Percentiles rank a stretch among this genome's conserved stretches.
phyloP scores from a whole-genome alignment of 2,329 filamentous ascomycete genomes.

The Nemania sp. region DNA sequence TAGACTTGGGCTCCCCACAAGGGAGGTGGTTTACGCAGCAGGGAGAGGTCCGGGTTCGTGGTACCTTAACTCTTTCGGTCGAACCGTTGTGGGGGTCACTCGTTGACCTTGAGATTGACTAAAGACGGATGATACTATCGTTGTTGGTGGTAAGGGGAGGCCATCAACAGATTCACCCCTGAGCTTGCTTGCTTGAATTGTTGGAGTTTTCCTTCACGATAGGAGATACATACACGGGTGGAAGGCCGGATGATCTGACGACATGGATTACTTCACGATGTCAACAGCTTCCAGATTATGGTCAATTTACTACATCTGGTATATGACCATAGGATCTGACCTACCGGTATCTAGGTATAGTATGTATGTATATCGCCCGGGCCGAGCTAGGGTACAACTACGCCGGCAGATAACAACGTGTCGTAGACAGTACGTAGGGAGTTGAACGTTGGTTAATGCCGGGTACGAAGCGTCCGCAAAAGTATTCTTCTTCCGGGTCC shows the following conservation, averaged over 20 bases:
- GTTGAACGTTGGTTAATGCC: background rate
- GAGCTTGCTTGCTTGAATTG: background rate
- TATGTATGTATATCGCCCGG: conserved; percentile 11
- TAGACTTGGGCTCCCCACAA: conserved; percentile 13
- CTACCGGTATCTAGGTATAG: too few relatives aligned
- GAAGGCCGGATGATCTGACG: background rate
- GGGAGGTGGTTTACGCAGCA: background rate
- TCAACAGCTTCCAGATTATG: background rate
- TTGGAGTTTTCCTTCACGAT: background rate
- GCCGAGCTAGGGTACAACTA: conserved; percentile 8
- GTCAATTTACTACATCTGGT: conserved; percentile 18
- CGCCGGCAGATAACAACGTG: conserved; percentile 28
- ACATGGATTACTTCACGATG: background rate
- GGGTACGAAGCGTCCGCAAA: background rate
- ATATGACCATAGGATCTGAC: conserved; percentile 22
- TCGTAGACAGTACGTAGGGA: background rate
- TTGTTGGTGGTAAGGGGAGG: background rate
- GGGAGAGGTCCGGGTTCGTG: conserved; percentile 4
- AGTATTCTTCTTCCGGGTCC: background rate
- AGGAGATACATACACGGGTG: background rate
- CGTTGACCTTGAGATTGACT: background rate
- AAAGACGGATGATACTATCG: background rate
- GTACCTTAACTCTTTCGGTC: conserved; percentile 1
- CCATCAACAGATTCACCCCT: background rate
- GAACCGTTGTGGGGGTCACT: background rate